phyloP scores from a whole-genome alignment of 2,329 filamentous ascomycete genomes.

The Cladosporium velox region DNA sequence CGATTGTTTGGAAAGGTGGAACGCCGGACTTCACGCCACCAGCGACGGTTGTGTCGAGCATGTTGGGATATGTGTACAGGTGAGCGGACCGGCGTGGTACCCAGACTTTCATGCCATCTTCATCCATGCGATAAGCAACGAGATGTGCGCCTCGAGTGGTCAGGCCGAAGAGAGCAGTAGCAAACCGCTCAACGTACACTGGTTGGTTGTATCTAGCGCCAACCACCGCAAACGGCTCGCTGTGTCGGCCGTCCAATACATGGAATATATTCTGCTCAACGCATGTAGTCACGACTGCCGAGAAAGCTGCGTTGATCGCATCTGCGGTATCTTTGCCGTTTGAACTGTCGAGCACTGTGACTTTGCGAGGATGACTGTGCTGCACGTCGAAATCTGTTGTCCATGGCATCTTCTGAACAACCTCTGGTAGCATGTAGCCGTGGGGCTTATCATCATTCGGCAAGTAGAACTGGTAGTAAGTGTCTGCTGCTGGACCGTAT shows the following conservation, averaged over 20 bases:
- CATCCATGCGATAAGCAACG: constrained; percentile 63
- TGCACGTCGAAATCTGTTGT: constrained; percentile 59
- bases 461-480: constrained; percentile 67
- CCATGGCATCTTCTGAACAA: constrained; percentile 59
- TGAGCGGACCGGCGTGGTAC: constrained; percentile 70
- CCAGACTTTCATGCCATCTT: constrained; percentile 72
- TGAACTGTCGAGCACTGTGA: constrained; percentile 44
- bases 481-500: constrained; percentile 45
- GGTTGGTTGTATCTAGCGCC: constrained; percentile 59
- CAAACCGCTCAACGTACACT: constrained; percentile 73
- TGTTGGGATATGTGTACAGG: constrained; percentile 83
- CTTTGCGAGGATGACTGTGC: constrained; percentile 31
- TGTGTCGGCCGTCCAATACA: constrained; percentile 73
- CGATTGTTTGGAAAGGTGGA: constrained; percentile 73
- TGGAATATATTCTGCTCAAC: constrained; percentile 60
- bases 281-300: constrained; percentile 62
- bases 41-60: constrained; percentile 91
- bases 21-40: constrained; percentile 82
- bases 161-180: constrained; percentile 70
- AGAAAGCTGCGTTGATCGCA: constrained; percentile 57
- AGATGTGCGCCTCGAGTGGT: constrained; percentile 78
- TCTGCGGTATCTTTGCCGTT: constrained; percentile 64
- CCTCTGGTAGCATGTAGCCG: constrained; percentile 61
- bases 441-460: constrained; percentile 62
- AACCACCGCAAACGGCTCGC: constrained; percentile 77